These are phyloP conservation scores for Lichtheimia corymbifera DNA, from an alignment of 371 early-diverging fungal species.

Conservation along the genomic window DNA sequence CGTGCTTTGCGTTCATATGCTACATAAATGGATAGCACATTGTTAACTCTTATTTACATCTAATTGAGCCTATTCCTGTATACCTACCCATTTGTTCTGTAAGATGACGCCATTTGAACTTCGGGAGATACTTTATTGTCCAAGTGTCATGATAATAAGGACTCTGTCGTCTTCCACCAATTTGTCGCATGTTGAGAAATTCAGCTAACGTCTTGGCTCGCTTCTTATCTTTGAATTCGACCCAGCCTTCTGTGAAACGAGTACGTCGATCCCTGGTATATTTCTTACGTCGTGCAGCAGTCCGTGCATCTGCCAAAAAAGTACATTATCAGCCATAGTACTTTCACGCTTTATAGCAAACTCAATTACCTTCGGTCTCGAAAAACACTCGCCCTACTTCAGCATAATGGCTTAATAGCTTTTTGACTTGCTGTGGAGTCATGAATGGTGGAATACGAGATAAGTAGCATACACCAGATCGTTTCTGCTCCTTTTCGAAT, in stretches of 20 bases:
- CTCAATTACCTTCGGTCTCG: conserved; percentile 71
- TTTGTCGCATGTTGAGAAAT: conserved; percentile 75
- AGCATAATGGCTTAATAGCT: conserved; percentile 72
- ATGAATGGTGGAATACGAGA: conserved; percentile 92
- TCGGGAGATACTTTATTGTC: conserved; percentile 94
- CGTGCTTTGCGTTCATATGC: conserved; percentile 82
- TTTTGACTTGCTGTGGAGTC: conserved; percentile 79
- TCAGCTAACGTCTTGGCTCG: conserved; percentile 80
- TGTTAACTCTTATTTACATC: neutral
- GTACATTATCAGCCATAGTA: too few relatives aligned
- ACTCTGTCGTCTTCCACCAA: conserved; percentile 85
- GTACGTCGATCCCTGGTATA: conserved; percentile 75
- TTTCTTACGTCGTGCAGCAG: conserved; percentile 63
- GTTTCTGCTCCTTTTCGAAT: conserved; percentile 71
- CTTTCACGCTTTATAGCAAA: neutral
- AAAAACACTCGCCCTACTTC: conserved; percentile 86
- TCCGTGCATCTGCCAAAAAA: conserved; percentile 48
- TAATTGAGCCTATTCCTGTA: too few relatives aligned
- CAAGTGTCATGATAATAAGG: conserved; percentile 91
- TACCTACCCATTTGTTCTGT: conserved; percentile 85
- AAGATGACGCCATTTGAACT: conserved; percentile 96
- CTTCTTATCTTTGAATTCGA: conserved; percentile 92
- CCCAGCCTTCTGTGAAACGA: conserved; percentile 95
- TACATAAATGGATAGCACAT: conserved; percentile 19
- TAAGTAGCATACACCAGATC: conserved; percentile 89